Base-by-base conservation (phyloP, 2,329 filamentous ascomycete species). In the Exophiala phaeomuriformis region DNA sequence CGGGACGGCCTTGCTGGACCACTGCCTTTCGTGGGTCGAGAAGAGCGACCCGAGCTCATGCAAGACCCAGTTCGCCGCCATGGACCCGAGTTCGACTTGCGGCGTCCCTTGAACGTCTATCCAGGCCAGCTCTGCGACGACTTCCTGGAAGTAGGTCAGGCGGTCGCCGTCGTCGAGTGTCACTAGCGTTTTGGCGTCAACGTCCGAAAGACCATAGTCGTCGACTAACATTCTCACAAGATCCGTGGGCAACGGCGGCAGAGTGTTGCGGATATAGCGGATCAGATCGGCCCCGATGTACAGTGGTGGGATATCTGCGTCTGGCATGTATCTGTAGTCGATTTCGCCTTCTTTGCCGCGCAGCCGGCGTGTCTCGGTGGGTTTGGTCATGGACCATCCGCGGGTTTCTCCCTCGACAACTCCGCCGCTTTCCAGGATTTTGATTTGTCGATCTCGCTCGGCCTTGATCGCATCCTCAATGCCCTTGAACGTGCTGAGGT, bases 311-410 rank as follows among this genome's bases (percentile, higher is more conserved):
- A 98, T 77, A 66, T 98, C 93, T 3, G 93, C 88, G 67, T 98
- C 93, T 0, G 93, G 91, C 91, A 98, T 97, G 67, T 98, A 98
- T 40, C 93, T 80, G 69, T 98, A 98, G 69, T 98, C 93, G 4
- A 97, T 90, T 66, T 95, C 91, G 45, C 93, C 93, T 69, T 97
- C 93, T 69, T 98, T 98, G 29, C 89, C 89, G 64, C 93, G 81
- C 41, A 98, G 73, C 39, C 85, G 80, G 54, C 82, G 83, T 2
- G 93, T 97, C 67, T 90, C 85, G 3, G 82, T 89, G 4, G 61
- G 61, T 58, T 83, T 85, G 2, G 90, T 90, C 28, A 95, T 78
- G 1, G 88, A 86, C 90, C 90, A 98, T 4, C 93, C 91, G 53
- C 93, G 80, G 5, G 93, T 98, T 72, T 98, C 93, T 42, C 90